phyloP scores from a whole-genome alignment of 768 basidiomycete species.

The Cystobasidium tubakii region DNA sequence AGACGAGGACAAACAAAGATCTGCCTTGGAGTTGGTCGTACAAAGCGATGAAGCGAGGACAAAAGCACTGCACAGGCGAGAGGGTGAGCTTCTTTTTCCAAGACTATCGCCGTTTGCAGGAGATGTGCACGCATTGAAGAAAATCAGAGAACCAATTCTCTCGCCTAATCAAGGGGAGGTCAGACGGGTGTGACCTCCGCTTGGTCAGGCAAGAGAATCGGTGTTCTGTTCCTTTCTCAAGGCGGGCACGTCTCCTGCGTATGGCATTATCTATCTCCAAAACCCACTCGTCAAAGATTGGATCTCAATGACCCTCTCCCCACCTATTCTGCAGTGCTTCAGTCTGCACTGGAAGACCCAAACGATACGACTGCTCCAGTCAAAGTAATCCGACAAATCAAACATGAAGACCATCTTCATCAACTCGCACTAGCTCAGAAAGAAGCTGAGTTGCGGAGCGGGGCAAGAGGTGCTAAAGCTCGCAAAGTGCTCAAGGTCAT shows the following conservation, averaged over 20 bases:
- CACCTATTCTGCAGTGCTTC: neutral
- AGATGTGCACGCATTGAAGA: no score
- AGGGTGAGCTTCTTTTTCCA: no score
- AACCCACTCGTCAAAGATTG: no score
- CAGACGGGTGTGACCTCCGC: no score
- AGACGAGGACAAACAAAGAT: neutral
- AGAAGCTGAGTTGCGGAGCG: constrained; percentile 44
- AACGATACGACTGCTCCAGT: constrained; percentile 7
- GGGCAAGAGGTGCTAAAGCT: constrained; percentile 49
- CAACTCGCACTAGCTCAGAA: constrained; percentile 40
- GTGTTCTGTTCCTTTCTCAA: no score
- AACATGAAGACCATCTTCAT: neutral
- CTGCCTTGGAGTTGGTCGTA: constrained; percentile 52
- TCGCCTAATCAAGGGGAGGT: no score
- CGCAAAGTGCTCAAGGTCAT: constrained; percentile 55
- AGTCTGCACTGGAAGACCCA: constrained; percentile 4
- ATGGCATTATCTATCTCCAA: no score
- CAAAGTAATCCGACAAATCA: constrained; percentile 6
- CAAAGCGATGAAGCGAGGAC: constrained; percentile 52
- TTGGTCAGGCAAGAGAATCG: no score
- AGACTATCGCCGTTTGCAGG: no score
- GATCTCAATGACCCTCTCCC: no score
- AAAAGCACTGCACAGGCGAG: neutral
- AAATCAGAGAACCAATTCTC: no score
- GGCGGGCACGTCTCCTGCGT: no score